Percentiles rank a stretch among this genome's conserved stretches.
Evolutionary conservation across 352 stramenopile genomes (phyloP).

Genomic region (Plasmopara viticola): DNA sequence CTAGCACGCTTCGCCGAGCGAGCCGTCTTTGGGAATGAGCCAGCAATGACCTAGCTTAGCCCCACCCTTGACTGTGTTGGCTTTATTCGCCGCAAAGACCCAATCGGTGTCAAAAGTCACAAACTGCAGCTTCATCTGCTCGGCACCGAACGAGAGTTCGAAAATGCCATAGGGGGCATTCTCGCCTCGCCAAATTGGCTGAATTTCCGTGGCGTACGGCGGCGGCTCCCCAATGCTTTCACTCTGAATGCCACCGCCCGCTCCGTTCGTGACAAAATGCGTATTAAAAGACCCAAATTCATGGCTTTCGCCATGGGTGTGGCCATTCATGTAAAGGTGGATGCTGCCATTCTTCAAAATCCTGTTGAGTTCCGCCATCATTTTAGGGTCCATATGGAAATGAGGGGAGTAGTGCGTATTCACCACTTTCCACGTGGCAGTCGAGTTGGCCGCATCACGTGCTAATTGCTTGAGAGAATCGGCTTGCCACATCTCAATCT

Average conservation of each 20-base stretch:
- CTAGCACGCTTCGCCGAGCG: slow-evolving; percentile 5
- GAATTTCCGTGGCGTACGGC: slow-evolving; percentile 37
- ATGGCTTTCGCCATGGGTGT: slow-evolving; percentile 71
- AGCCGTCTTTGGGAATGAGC: slow-evolving; percentile 61
- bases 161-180: slow-evolving; percentile 67
- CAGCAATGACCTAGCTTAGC: slow-evolving; percentile 52
- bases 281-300: slow-evolving; percentile 63
- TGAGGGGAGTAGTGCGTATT: slow-evolving; percentile 75
- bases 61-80: slow-evolving; percentile 43
- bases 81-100: slow-evolving; percentile 36
- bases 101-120: slow-evolving; percentile 64
- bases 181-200: slow-evolving; percentile 43
- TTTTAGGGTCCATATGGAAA: slow-evolving; percentile 62
- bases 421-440: slow-evolving; percentile 63
- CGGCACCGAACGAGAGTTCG: slow-evolving; percentile 51
- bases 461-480: slow-evolving; percentile 56
- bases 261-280: slow-evolving; percentile 69
- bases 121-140: slow-evolving; percentile 58
- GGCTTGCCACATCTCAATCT: slow-evolving; percentile 48
- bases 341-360: slow-evolving; percentile 41
- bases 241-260: slow-evolving; percentile 62
- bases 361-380: slow-evolving; percentile 60
- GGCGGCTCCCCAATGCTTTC: slow-evolving; percentile 57
- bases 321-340: slow-evolving; percentile 64
- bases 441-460: slow-evolving; percentile 43